Evolutionary conservation across 805 yeast genomes (phyloP).

Genomic region (Metschnikowia reukaufii): DNA sequence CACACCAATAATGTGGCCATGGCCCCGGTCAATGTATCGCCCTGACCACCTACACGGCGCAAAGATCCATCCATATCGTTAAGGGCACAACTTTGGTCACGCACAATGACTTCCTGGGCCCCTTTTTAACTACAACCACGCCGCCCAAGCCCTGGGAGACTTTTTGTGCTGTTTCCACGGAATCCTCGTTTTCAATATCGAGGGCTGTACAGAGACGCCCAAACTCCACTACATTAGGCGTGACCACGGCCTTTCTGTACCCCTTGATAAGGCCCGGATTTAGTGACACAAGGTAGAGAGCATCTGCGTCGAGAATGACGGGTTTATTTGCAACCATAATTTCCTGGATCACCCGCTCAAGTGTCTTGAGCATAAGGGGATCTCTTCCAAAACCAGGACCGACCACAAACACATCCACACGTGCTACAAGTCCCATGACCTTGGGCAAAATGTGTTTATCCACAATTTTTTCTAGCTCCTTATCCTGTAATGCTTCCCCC

Average conservation of each 20-base stretch:
- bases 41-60: conserved; percentile 94
- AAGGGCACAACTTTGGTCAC: conserved; percentile 41
- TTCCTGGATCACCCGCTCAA: conserved; percentile 56
- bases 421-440: conserved; percentile 51
- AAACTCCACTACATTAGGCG: conserved; percentile 91
- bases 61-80: conserved; percentile 60
- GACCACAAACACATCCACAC: conserved; percentile 77
- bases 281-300: conserved; percentile 63
- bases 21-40: conserved; percentile 87
- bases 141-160: conserved; percentile 55
- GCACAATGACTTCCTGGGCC: conserved; percentile 64
- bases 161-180: conserved; percentile 32
- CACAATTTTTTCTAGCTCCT: conserved; percentile 34
- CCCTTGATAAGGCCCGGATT: conserved; percentile 56
- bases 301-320: conserved; percentile 88
- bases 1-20: conserved; percentile 82
- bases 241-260: conserved; percentile 62
- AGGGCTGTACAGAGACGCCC: conserved; percentile 59
- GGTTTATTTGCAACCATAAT: conserved; percentile 61
- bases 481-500: conserved; percentile 25
- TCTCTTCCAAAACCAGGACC: conserved; percentile 97
- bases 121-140: conserved; percentile 72
- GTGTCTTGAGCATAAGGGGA: conserved; percentile 57
- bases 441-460: conserved; percentile 53
- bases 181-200: conserved; percentile 29